phyloP scores from a whole-genome alignment of 202 grass and related monocot species.

The Elaeis oleifera region DNA sequence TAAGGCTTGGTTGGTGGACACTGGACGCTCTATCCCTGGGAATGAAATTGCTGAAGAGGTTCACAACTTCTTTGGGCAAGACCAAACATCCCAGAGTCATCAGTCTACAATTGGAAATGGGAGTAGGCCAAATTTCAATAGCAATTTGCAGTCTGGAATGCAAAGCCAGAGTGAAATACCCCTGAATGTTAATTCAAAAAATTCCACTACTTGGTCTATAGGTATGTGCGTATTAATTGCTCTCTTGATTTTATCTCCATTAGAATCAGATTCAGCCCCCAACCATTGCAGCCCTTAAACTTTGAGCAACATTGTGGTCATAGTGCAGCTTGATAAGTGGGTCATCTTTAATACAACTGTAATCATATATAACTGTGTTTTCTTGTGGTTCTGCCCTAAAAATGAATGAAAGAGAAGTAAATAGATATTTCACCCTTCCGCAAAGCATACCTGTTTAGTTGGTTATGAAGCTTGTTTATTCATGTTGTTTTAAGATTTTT shows the following conservation, averaged over 20 bases:
- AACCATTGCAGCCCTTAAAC: too few species aligned
- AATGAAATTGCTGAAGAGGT: conserved; percentile 3
- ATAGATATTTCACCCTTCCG: neutral
- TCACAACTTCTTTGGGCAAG: neutral
- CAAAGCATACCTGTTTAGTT: neutral
- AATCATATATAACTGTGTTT: too few species aligned
- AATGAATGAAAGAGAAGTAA: neutral
- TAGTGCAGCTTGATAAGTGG: too few species aligned
- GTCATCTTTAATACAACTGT: too few species aligned
- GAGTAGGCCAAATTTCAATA: neutral
- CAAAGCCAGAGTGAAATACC: neutral
- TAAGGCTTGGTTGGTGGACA: neutral
- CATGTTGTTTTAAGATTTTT: neutral
- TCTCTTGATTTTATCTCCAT: too few species aligned
- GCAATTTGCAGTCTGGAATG: neutral
- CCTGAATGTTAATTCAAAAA: neutral
- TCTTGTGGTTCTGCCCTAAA: too few species aligned
- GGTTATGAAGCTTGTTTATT: neutral
- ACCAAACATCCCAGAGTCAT: neutral
- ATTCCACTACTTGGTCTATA: too few species aligned
- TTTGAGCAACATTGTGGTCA: too few species aligned
- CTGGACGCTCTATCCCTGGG: neutral
- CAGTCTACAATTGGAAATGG: neutral
- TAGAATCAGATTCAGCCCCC: too few species aligned
- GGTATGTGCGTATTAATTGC: too few species aligned